Percentiles rank a stretch among this genome's conserved stretches.
Evolutionary conservation across 2,329 filamentous ascomycete species (phyloP).

Genomic region (Aspergillus fumigatiaffinis): DNA sequence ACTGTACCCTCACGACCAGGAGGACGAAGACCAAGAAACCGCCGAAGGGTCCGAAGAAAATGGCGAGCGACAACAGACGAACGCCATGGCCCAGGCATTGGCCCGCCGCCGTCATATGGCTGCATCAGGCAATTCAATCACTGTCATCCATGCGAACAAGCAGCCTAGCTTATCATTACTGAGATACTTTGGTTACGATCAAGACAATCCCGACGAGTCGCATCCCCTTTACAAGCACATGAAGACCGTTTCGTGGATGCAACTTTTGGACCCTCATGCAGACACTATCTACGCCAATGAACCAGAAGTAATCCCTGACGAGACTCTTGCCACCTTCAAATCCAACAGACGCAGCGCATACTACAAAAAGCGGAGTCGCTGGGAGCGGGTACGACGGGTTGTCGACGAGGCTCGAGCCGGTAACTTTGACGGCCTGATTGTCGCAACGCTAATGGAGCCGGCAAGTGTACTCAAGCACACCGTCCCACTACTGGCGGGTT

Average conservation of each 20-base stretch:
- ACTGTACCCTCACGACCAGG: conserved; percentile 51
- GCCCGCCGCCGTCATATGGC: conserved; percentile 30
- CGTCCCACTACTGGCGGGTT: conserved; percentile 77
- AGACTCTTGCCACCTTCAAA: conserved; percentile 68
- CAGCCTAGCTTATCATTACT: conserved; percentile 82
- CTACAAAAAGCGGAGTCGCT: conserved; percentile 82
- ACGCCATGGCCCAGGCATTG: conserved; percentile 1
- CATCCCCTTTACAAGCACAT: conserved; percentile 83
- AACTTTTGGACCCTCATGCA: conserved; percentile 71
- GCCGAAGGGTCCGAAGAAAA: conserved; percentile 6
- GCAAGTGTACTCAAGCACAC: conserved; percentile 68
- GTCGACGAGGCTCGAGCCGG: conserved; percentile 72
- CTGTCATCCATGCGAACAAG: conserved; percentile 60
- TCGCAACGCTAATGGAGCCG: conserved; percentile 79
- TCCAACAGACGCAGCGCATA: conserved; percentile 78
- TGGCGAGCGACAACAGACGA: conserved; percentile 23
- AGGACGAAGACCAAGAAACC: conserved; percentile 17
- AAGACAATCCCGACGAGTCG: conserved; percentile 55
- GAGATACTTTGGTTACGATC: conserved; percentile 84
- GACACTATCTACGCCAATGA: conserved; percentile 70
- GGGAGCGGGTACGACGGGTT: conserved; percentile 66
- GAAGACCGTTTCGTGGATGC: conserved; percentile 84
- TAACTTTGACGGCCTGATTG: conserved; percentile 76
- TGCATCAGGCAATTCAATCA: conserved; percentile 56
- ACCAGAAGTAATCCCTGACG: conserved; percentile 56